Evolutionary conservation across 176 grass and related monocot species (phyloP), one percentile per base, ranked within the genome.

Genomic region (Melocanna baccifera): DNA sequence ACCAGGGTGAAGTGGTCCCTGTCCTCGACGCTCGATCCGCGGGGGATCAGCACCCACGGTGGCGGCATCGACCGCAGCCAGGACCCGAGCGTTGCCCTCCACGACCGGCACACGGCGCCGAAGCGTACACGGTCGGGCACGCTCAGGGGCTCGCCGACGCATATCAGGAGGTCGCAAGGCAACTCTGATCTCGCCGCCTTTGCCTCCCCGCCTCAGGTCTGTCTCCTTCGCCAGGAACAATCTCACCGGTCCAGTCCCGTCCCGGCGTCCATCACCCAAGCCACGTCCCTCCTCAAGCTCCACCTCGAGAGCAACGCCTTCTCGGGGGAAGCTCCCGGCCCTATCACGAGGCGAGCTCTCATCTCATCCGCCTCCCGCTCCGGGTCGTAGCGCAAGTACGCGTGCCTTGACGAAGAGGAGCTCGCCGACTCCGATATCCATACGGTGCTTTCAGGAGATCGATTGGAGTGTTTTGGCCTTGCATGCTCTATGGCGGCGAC

Each of bases 241-340:
- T 62, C 81, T 97, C 84, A 71, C 88, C 29, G 94, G 94, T 73
- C 64, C 20, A 92, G 94, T 26, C 9, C 86, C 16, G 86, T 94
- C 50, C 90, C 90, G 18, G 67, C 89, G 3, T 88, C 92, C 56
- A 65, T 97, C 25, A 1, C 62, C 0, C 71, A 85, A 77, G 88
- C 86, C 81, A 86, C 83, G 9, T 85, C 63, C 4, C 86, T 97
- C 62, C 82, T 92, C 42, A 92, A 97, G 83, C 79, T 97, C 42
- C 92, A 83, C 83, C 84, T 97, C 28, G 84, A 91, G 36, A 63
- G 79, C 39, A 98, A 98, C 53, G 58, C 28, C 65, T 90, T 98
- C 81, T 78, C 88, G 0, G 96, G 93, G 1, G 36, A 42, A n/a
- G 52, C 79, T 98, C 39, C 96, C 89, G 5, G 15, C 77, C 10